Evolutionary conservation across 179 eudicot genomes (phyloP).

Genomic region (Camellia oleifera): DNA sequence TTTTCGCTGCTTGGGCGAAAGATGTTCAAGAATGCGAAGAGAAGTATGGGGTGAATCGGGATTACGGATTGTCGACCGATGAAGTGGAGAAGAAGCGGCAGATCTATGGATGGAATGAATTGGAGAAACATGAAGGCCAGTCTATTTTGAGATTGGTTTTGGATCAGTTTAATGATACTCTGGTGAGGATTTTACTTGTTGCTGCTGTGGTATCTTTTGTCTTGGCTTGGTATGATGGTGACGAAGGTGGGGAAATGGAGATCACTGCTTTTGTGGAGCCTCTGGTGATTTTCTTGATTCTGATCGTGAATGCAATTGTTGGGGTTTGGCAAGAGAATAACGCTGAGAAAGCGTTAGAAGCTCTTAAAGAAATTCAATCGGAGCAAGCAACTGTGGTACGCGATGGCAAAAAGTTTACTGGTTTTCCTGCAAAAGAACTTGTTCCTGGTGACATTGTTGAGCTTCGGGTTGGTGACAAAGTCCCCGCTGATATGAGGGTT

Average conservation of each 20-base stretch:
- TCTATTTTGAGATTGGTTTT: conserved; percentile 67
- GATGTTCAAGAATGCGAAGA: conserved; percentile 72
- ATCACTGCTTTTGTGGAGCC: conserved; percentile 72
- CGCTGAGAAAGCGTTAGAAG: conserved; percentile 94
- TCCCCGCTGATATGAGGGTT: conserved; percentile 62
- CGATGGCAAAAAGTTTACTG: conserved; percentile 35
- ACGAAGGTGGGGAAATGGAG: conserved; percentile 73
- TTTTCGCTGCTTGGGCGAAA: conserved; percentile 63
- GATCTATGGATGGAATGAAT: conserved; percentile 65
- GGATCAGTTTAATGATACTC: conserved; percentile 88
- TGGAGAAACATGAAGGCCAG: conserved; percentile 83
- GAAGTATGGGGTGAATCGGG: conserved; percentile 47
- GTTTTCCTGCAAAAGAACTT: conserved; percentile 55
- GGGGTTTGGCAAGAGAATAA: conserved; percentile 98
- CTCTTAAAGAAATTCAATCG: conserved; percentile 82
- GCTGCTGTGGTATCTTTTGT: conserved; percentile 91
- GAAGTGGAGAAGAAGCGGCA: conserved; percentile 55
- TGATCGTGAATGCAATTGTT: conserved; percentile 86
- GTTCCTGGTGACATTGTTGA: conserved; percentile 69
- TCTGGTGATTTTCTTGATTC: conserved; percentile 77
- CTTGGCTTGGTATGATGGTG: conserved; percentile 78
- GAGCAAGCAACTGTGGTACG: conserved; percentile 48
- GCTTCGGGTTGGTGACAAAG: conserved; percentile 64
- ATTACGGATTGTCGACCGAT: conserved; percentile 48
- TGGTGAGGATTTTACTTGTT: conserved; percentile 76